These are phyloP conservation scores for Bipolaris sorokiniana DNA, from an alignment of 2,329 filamentous ascomycete species.

Conservation along the genomic window DNA sequence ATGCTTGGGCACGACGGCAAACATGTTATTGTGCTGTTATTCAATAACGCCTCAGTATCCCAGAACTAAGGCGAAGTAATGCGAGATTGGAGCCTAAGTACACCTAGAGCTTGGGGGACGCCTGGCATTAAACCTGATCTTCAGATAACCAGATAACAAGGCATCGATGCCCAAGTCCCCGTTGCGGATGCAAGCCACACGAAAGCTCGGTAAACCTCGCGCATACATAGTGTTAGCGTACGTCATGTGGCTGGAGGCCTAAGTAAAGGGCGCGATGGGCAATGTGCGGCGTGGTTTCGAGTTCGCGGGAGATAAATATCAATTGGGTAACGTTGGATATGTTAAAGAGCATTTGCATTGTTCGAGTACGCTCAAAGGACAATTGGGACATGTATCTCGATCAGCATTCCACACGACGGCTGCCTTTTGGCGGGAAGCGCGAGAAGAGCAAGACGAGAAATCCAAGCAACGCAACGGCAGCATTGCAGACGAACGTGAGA, in stretches of 20 bases:
- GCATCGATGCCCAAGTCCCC: not conserved
- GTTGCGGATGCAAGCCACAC: not conserved
- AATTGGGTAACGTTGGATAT: too few species aligned
- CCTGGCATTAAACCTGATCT: not conserved
- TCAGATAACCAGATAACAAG: not conserved
- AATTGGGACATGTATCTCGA: not conserved
- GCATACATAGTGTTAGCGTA: not conserved
- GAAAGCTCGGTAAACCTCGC: not conserved
- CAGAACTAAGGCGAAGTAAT: not conserved
- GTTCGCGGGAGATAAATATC: not conserved
- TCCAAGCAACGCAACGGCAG: constrained; percentile 61
- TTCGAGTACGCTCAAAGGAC: not conserved
- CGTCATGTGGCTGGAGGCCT: not conserved
- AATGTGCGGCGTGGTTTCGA: too few species aligned
- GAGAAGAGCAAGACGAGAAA: constrained; percentile 55
- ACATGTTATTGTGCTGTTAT: not conserved
- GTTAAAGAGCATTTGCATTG: not conserved
- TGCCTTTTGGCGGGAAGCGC: constrained; percentile 54
- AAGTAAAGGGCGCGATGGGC: not conserved
- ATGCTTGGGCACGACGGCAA: not conserved
- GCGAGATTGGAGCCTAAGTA: not conserved
- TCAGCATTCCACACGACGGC: constrained; percentile 20
- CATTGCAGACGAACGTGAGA: constrained; percentile 72
- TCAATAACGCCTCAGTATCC: too few species aligned
- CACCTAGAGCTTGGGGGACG: not conserved